phyloP scores from a whole-genome alignment of 2,329 filamentous ascomycete species.

The Knoxdaviesia proteae region DNA sequence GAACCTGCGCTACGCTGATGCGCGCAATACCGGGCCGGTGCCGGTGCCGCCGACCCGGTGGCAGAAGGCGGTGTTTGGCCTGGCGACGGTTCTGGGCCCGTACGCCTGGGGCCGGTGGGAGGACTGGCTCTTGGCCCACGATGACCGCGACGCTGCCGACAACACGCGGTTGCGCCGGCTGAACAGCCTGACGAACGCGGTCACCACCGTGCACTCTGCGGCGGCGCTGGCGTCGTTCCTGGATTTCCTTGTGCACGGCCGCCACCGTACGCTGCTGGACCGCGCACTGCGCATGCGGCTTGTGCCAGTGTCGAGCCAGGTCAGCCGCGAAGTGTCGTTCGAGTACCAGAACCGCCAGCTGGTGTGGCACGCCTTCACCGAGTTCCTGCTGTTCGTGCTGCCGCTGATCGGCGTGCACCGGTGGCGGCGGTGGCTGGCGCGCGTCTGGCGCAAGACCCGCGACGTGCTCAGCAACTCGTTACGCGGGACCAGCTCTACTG shows the following conservation, averaged over 20 bases:
- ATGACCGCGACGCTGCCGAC: conserved; percentile 51
- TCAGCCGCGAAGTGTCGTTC: conserved; percentile 82
- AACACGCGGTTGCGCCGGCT: conserved; percentile 31
- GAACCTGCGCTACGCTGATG: conserved; percentile 77
- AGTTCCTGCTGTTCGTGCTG: conserved; percentile 93
- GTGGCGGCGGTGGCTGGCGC: conserved; percentile 76
- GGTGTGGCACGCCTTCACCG: conserved; percentile 98
- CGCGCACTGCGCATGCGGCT: conserved; percentile 67
- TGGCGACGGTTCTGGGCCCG: conserved; percentile 67
- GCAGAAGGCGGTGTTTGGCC: conserved; percentile 71
- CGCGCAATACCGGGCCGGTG: conserved; percentile 40
- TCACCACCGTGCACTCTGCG: conserved; percentile 57
- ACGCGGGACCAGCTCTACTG: neutral
- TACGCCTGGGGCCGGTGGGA: conserved; percentile 92
- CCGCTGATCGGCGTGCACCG: conserved; percentile 86
- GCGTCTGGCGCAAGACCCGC: conserved; percentile 68
- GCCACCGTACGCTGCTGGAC: conserved; percentile 80
- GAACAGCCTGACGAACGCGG: conserved; percentile 44
- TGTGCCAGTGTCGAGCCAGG: conserved; percentile 64
- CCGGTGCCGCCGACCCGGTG: conserved; percentile 50
- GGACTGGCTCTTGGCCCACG: conserved; percentile 57
- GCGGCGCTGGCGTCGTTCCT: conserved; percentile 73
- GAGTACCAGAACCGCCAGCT: conserved; percentile 95
- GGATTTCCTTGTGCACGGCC: conserved; percentile 74
- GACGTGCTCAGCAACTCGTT: conserved; percentile 26